Percentiles rank a stretch among this genome's conserved stretches.
Evolutionary conservation across 2,329 filamentous ascomycete genomes (phyloP).

Genomic region (Ophiosphaerella narmari): DNA sequence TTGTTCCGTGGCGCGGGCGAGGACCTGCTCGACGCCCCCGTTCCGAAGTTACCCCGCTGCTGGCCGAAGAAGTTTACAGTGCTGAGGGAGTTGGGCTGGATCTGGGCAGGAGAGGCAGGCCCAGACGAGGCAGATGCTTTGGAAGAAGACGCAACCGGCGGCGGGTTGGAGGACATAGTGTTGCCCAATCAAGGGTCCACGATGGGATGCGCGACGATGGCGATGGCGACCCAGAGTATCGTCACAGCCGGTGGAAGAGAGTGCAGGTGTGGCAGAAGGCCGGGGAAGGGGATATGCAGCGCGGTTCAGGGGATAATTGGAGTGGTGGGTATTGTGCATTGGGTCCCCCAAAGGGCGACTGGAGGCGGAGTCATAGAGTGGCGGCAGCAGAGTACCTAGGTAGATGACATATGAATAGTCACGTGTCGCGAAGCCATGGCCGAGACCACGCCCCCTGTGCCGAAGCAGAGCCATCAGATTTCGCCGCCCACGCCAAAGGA

Average conservation of each 20-base stretch:
- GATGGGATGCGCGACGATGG: constrained; percentile 26
- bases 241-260: not conserved
- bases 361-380: constrained; percentile 10
- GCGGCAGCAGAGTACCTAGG: not conserved
- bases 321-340: not conserved
- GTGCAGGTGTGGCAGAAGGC: not conserved
- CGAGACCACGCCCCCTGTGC: too few relatives aligned
- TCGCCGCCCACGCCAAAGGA: too few relatives aligned
- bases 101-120: constrained; percentile 50
- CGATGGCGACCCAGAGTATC: constrained; percentile 10
- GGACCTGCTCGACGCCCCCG: constrained; percentile 44
- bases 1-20: constrained; percentile 68
- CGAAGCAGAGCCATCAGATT: too few relatives aligned
- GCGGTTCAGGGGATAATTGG: not conserved
- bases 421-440: not conserved
- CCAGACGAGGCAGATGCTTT: constrained; percentile 46
- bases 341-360: constrained; percentile 19
- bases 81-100: constrained; percentile 50
- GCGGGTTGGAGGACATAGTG: constrained; percentile 53
- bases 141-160: constrained; percentile 46
- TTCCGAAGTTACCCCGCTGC: constrained; percentile 48
- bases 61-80: constrained; percentile 51
- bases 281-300: not conserved
- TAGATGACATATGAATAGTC: not conserved
- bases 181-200: constrained; percentile 32